phyloP scores from a whole-genome alignment of 2,329 filamentous ascomycete genomes.

The Microsporum audouinii region DNA sequence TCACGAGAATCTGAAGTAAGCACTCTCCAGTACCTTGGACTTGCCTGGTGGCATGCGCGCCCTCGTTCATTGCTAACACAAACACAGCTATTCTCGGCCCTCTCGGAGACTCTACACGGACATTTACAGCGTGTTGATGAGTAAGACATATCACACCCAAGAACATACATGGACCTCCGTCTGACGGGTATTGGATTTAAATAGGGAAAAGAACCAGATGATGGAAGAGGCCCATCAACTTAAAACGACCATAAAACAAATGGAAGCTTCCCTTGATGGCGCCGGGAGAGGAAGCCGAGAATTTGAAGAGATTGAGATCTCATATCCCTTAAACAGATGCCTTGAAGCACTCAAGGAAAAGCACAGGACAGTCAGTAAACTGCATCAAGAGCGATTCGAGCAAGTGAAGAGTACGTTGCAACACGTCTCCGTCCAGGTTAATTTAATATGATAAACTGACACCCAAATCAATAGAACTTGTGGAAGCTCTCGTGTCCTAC shows the following conservation, averaged over 20 bases:
- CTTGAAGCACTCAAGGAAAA: conserved; percentile 75
- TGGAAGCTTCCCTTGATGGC: conserved; percentile 83
- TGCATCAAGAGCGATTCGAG: conserved; percentile 85
- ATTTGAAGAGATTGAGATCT: conserved; percentile 58
- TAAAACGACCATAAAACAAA: conserved; percentile 77
- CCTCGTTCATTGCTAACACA: conserved; percentile 1
- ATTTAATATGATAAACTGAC: conserved; percentile 18
- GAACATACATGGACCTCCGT: not conserved
- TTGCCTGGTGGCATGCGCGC: not conserved
- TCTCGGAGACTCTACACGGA: conserved; percentile 83
- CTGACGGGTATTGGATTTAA: not conserved
- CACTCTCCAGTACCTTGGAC: not conserved
- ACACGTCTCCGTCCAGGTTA: not conserved
- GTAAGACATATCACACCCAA: conserved; percentile 27
- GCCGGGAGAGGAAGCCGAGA: conserved; percentile 52
- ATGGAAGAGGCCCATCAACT: conserved; percentile 79
- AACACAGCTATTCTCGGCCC: conserved; percentile 68
- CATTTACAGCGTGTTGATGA: conserved; percentile 73
- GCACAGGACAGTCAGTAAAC: conserved; percentile 62
- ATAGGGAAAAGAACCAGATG: conserved; percentile 74
- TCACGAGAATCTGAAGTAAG: conserved; percentile 76
- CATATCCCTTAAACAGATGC: conserved; percentile 71
- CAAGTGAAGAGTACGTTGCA: conserved; percentile 72
- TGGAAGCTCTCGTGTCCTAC: conserved; percentile 86
- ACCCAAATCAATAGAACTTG: conserved; percentile 55